Base-by-base conservation (phyloP, 257 asterid genomes). In the Penstemon eatonii region DNA sequence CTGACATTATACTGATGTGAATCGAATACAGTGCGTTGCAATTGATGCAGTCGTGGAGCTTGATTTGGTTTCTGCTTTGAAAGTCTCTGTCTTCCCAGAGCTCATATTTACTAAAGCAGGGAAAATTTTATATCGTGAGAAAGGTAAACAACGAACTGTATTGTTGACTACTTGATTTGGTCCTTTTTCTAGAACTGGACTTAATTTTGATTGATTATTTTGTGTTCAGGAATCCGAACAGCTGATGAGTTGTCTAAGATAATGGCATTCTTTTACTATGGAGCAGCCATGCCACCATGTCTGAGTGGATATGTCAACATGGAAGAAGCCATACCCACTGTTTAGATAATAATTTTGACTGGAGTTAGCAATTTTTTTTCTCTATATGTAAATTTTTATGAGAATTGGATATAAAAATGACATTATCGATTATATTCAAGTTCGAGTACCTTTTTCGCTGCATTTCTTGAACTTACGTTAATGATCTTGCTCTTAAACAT, bases 231-330 rank as follows among this genome's bases (percentile, higher is more conserved):
- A 53, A 75, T 73, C 58, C 86, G 91, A 72, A 82, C 90, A 56
- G 90, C 98, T 55, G 93, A 89, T 71, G 98, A 92, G 78, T 66
- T 92, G 69, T 89, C 98, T 38, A 89, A 86, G 82, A 90, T 92
- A 63, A 92, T 92, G 96, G 96, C 97, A 3, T 88, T 87, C 90
- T 90, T 84, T 70, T 92, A 89, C 76, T 90, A 59, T 56, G 95
- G 96, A 77, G 98, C 96, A 13, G 95, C 92, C 63, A 90, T 83
- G 75, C 98, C 98, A 61, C 89, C 91, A 60, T 89, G 89, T 71
- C 78, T 92, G 60, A 79, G 39, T 55, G 73, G 73, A 65, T 56
- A 74, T 40, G 72, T 53, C 52, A 76, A 63, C 76, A 54, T 13
- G 33, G 90, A 89, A 65, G 97, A 89, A 80, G 71, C 66, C 12